Evolutionary conservation across 306 rosid genomes (phyloP).

Genomic region (Heteromeles arbutifolia): DNA sequence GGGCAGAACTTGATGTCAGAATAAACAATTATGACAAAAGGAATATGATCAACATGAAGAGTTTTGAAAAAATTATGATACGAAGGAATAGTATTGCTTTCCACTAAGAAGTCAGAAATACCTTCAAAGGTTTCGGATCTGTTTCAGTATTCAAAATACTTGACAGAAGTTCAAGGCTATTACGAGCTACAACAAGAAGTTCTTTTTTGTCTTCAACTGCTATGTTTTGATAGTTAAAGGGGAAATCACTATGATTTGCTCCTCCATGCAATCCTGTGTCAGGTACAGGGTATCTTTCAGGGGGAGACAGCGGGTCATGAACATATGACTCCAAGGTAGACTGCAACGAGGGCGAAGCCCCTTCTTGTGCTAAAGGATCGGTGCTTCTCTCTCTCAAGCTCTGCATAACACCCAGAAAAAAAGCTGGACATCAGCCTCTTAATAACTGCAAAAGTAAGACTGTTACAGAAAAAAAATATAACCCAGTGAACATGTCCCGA

Average conservation of each 20-base stretch:
- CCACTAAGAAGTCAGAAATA: constrained; percentile 17
- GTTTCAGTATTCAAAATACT: constrained; percentile 57
- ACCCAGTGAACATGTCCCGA: not conserved
- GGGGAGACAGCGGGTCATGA: constrained; percentile 38
- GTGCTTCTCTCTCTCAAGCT: constrained; percentile 55
- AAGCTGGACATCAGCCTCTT: not conserved
- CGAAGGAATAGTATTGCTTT: not conserved
- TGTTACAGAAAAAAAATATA: not conserved
- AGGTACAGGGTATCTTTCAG: constrained; percentile 58
- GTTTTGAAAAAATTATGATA: not conserved
- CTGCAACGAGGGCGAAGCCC: constrained; percentile 29
- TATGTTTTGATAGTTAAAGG: constrained; percentile 24
- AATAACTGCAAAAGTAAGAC: not conserved
- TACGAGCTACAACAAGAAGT: constrained; percentile 60
- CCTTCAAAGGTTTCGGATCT: constrained; percentile 70
- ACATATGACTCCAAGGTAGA: constrained; percentile 43
- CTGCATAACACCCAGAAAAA: constrained; percentile 31
- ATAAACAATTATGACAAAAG: not conserved
- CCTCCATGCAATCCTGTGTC: constrained; percentile 26
- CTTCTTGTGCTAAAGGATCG: constrained; percentile 28
- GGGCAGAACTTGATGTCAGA: not conserved
- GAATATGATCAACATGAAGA: not conserved
- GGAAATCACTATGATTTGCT: constrained; percentile 23
- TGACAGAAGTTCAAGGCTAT: constrained; percentile 68
- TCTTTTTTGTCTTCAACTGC: constrained; percentile 64